Conservation (phyloP, 2,329 filamentous ascomycete genomes). For the Alternaria sp. region DNA sequence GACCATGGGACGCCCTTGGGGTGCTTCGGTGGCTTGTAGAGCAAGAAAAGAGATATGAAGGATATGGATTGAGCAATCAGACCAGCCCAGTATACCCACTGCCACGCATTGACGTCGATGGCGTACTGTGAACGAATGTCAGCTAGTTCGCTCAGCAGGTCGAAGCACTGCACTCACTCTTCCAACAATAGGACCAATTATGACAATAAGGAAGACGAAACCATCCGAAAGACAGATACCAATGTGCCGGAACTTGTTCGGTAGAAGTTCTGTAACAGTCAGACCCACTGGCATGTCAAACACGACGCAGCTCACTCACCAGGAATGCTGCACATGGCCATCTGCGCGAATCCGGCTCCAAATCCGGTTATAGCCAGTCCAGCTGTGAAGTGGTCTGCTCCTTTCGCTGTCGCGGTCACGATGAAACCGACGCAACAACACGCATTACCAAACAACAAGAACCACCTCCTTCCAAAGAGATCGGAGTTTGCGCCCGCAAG, state of each 20-base stretch:
- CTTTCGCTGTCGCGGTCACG: constrained; percentile 36
- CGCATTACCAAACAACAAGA: constrained; percentile 54
- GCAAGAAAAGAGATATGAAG: constrained; percentile 21
- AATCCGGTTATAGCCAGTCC: constrained; percentile 54
- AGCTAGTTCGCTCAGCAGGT: neutral
- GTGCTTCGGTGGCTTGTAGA: constrained; percentile 36
- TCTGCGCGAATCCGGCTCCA: constrained; percentile 54
- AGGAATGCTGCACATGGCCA: constrained; percentile 55
- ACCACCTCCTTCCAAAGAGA: constrained; percentile 57
- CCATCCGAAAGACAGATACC: constrained; percentile 42
- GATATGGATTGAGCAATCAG: constrained; percentile 33
- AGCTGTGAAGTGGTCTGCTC: constrained; percentile 49
- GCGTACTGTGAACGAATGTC: constrained; percentile 19
- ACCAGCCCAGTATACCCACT: constrained; percentile 33
- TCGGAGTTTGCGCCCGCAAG: constrained; percentile 54
- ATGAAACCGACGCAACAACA: constrained; percentile 48
- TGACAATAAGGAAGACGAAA: constrained; percentile 50
- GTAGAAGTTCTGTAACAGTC: constrained; percentile 6
- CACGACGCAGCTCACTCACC: constrained; percentile 17
- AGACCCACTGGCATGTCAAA: constrained; percentile 19
- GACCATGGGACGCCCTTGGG: constrained; percentile 34
- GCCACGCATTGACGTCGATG: constrained; percentile 29
- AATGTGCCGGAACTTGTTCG: constrained; percentile 14
- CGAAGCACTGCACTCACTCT: neutral
- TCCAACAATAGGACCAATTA: neutral